Evolutionary conservation across 345 rosid genomes (phyloP).

Genomic region (Ricinus communis): DNA sequence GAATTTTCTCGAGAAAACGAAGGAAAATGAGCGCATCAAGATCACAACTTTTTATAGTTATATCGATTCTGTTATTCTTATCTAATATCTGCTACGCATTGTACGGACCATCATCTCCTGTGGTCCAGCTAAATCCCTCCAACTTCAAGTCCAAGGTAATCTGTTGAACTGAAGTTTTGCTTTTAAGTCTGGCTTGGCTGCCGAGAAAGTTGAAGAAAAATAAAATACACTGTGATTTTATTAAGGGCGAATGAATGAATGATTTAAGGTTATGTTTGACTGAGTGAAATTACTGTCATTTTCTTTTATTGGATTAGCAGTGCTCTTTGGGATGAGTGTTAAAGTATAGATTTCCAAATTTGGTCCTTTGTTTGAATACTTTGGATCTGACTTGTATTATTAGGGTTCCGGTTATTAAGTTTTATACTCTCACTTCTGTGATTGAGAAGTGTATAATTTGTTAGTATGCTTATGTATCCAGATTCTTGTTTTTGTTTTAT

Average conservation of each 20-base stretch:
- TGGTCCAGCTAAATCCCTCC: constrained; percentile 90
- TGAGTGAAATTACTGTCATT: too few relatives aligned
- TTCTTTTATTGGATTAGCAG: not conserved
- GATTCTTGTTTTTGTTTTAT: not conserved
- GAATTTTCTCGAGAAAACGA: constrained; percentile 30
- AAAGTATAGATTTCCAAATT: not conserved
- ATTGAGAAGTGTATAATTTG: not conserved
- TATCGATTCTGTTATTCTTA: constrained; percentile 27
- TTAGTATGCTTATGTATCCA: not conserved
- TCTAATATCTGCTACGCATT: constrained; percentile 48
- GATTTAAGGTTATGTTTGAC: not conserved
- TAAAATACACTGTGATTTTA: too few relatives aligned
- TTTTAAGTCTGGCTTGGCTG: not conserved
- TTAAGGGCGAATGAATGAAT: not conserved
- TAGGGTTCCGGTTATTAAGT: not conserved
- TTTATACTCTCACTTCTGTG: too few relatives aligned
- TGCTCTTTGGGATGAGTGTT: not conserved
- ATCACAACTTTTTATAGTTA: constrained; percentile 27
- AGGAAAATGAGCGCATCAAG: constrained; percentile 26
- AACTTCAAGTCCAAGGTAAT: constrained; percentile 95
- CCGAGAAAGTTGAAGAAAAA: not conserved
- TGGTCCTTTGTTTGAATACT: not conserved
- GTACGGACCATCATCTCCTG: constrained; percentile 94
- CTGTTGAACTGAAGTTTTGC: not conserved
- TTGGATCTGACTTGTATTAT: not conserved